Conservation (phyloP, 2,329 filamentous ascomycete species). For the Sporothrix brasiliensis region DNA sequence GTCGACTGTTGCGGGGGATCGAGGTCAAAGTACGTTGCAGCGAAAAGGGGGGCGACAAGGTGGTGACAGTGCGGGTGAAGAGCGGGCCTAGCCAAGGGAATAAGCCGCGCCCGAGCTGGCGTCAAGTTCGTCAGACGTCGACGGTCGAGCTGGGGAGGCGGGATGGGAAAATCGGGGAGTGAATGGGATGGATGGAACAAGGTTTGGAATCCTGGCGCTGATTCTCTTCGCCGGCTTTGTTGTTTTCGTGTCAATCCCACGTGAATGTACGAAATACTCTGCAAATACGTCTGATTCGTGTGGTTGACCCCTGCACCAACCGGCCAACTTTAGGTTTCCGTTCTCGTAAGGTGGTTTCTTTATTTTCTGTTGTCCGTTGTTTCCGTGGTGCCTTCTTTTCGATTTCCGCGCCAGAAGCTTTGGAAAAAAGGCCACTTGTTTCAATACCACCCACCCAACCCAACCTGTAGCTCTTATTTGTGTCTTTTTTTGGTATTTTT, state of each 20-base stretch:
- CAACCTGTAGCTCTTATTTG: slow-evolving; percentile 1
- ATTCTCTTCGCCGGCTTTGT: no score
- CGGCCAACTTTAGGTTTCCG: not conserved
- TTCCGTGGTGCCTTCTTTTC: not conserved
- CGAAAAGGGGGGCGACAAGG: not conserved
- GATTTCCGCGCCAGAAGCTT: not conserved
- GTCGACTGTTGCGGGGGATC: slow-evolving; percentile 5
- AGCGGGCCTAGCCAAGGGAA: not conserved
- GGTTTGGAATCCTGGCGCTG: no score
- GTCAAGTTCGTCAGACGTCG: not conserved
- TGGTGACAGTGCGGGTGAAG: not conserved
- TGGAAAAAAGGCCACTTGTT: not conserved
- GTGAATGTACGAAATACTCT: no score
- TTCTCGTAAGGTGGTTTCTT: not conserved
- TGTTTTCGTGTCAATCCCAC: no score
- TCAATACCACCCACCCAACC: slow-evolving; percentile 22
- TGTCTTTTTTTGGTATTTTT: not conserved
- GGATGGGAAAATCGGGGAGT: not conserved
- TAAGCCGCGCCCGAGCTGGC: not conserved
- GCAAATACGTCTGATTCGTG: not conserved
- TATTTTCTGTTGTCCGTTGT: not conserved
- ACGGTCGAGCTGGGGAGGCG: not conserved
- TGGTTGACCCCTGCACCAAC: slow-evolving; percentile 13
- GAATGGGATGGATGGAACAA: not conserved
- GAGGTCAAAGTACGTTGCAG: not conserved